Evolutionary conservation across 2,329 filamentous ascomycete genomes (phyloP), one percentile per base, ranked within the genome.

Genomic region (Colletotrichum salicis): DNA sequence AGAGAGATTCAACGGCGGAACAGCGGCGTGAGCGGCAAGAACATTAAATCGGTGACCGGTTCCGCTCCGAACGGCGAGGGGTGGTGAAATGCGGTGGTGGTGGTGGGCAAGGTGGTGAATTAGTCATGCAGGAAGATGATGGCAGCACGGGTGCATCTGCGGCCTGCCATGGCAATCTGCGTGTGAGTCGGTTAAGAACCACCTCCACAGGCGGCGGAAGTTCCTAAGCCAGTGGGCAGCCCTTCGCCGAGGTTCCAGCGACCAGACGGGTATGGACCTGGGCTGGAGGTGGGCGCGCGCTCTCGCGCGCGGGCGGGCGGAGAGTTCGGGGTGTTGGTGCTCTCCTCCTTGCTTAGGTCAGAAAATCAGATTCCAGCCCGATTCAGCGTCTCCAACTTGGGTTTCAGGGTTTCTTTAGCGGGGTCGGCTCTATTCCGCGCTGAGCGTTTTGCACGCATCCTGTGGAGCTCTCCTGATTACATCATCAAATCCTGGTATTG

Each of bases 241-340:
- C n/a, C 33, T 72, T 72, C 70, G 70, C 70, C 67, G 70, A 72
- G 67, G 70, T 72, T 72, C 68, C 68, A 68, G 45, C 7, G 41
- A 51, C 19, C 37, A 15, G 37, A 41, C 37, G 37, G 37, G 13
- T 41, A 19, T 41, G 37, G 37, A 10, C 15, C 37, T 41, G 24
- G 3, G 24, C 24, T 27, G 24, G 24, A 27, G 24, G 24, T 6
- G 15, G 41, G 67, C 54, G 41, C 15, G 41, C 48, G 62, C 7
- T 41, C 35, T 41, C 64, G 63, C 67, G 67, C 62, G 41, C 41
- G 41, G n/a, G n/a, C n/a, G n/a, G n/a, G n/a, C 41, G 41, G 41
- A 48, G 41, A 48, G 19, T 48, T 48, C 41, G 63, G 48, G 63
- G 67, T 62, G 41, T 12, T 60, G 24, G 13, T 31, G 59, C 19